These are phyloP conservation scores for Coemansia sp. DNA, from an alignment of 192 early-diverging fungal species.

Conservation along the genomic window DNA sequence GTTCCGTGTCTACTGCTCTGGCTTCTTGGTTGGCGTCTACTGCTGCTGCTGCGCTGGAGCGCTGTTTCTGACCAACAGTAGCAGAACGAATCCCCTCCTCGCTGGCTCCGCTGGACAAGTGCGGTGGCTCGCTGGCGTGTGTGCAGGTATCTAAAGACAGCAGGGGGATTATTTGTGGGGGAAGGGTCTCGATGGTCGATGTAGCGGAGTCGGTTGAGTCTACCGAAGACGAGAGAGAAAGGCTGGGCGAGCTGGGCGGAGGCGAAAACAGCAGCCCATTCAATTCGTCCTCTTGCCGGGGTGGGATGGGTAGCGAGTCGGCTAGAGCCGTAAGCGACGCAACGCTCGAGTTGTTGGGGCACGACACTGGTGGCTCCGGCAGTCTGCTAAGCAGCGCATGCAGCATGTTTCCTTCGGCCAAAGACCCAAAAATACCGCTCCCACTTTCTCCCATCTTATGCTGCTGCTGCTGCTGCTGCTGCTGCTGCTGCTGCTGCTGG, in stretches of 20 bases:
- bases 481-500: no score
- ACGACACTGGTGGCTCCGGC: conserved; percentile 38
- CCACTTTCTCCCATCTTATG: not conserved
- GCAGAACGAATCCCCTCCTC: not conserved
- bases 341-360: conserved; percentile 1
- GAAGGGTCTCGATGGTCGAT: not conserved
- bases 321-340: conserved; percentile 25
- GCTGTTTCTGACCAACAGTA: not conserved
- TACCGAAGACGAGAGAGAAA: conserved; percentile 9
- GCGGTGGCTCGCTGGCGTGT: no score
- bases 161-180: not conserved
- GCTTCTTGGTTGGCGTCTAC: not conserved
- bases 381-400: conserved; percentile 41
- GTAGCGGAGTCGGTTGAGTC: not conserved
- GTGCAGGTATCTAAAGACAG: not conserved
- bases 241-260: conserved; percentile 10
- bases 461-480: no score
- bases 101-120: no score
- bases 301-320: conserved; percentile 36
- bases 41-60: not conserved
- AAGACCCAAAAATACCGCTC: not conserved
- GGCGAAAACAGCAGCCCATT: conserved; percentile 1
- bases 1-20: not conserved
- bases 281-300: not conserved
- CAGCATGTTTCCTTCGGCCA: conserved; percentile 38